Evolutionary conservation across 495 filamentous ascomycete species (phyloP).

Genomic region (Trichoderma gamsii): DNA sequence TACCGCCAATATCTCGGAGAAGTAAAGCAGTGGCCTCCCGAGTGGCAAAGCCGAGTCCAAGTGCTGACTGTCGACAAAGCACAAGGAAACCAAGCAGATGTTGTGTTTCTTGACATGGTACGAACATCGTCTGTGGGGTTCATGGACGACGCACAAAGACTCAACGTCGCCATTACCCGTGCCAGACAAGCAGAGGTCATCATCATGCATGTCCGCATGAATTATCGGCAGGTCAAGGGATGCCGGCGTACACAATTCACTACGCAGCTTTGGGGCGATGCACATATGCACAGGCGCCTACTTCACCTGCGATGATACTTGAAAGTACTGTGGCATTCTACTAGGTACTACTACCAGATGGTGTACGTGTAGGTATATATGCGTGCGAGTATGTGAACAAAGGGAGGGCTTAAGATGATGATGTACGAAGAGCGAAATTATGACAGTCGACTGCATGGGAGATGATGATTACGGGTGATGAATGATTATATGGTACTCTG

Average conservation of each 20-base stretch:
- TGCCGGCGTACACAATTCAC: background rate
- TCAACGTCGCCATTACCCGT: conserved; percentile 23
- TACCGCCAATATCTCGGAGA: conserved; percentile 18
- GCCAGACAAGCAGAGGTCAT: conserved; percentile 23
- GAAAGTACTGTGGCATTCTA: background rate
- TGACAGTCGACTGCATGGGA: too few species aligned
- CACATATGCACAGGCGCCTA: background rate
- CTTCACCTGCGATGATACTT: background rate
- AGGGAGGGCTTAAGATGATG: too few species aligned
- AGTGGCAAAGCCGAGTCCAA: conserved; percentile 21
- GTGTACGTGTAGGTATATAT: background rate
- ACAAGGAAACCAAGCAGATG: conserved; percentile 27
- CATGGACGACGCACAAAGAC: conserved; percentile 21
- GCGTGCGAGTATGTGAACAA: too few species aligned
- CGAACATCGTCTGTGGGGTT: conserved; percentile 16
- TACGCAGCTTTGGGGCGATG: conserved; percentile 5
- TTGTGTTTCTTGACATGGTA: conserved; percentile 27
- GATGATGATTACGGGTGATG: too few species aligned
- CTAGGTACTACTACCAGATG: background rate
- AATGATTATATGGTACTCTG: too few species aligned
- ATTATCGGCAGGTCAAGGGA: background rate
- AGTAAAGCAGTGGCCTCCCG: conserved; percentile 12
- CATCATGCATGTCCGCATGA: conserved; percentile 21
- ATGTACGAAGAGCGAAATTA: too few species aligned
- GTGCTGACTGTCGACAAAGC: conserved; percentile 23